Percentiles rank a stretch among this genome's conserved stretches.
Conservation (phyloP, 1,284 basidiomycete species). For the Leccinum angustisporum region DNA sequence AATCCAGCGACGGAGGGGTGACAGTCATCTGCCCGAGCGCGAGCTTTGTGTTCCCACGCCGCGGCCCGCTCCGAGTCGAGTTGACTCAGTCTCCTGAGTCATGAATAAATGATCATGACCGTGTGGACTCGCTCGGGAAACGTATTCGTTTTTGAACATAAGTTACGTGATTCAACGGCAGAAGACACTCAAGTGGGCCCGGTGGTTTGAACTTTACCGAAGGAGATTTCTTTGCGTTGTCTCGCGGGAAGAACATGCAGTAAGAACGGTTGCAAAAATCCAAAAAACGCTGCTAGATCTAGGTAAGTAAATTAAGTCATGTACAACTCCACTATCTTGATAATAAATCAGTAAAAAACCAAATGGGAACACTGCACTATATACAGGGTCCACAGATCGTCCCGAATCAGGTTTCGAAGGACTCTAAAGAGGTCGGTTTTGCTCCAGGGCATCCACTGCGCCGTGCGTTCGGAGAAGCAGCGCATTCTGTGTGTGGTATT, state of each 20-base stretch:
- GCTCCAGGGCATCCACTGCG: conserved; percentile 41
- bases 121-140: too few species aligned
- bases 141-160: too few species aligned
- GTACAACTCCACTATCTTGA: not conserved
- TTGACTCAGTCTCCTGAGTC: too few species aligned
- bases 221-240: not conserved
- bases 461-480: conserved; percentile 47
- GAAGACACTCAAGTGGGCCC: too few species aligned
- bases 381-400: not conserved
- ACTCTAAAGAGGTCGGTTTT: conserved; percentile 26
- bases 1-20: conserved; percentile 34
- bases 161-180: too few species aligned
- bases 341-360: not conserved
- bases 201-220: not conserved
- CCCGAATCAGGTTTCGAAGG: not conserved
- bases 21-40: not conserved
- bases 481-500: conserved; percentile 36
- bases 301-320: not conserved
- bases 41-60: too few species aligned
- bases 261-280: not conserved
- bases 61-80: too few species aligned
- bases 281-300: not conserved
- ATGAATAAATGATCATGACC: too few species aligned
- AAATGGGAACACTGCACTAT: not conserved
- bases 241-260: not conserved